Base-by-base conservation (phyloP, 208 protist species). In the Acanthamoeba lenticulata region DNA sequence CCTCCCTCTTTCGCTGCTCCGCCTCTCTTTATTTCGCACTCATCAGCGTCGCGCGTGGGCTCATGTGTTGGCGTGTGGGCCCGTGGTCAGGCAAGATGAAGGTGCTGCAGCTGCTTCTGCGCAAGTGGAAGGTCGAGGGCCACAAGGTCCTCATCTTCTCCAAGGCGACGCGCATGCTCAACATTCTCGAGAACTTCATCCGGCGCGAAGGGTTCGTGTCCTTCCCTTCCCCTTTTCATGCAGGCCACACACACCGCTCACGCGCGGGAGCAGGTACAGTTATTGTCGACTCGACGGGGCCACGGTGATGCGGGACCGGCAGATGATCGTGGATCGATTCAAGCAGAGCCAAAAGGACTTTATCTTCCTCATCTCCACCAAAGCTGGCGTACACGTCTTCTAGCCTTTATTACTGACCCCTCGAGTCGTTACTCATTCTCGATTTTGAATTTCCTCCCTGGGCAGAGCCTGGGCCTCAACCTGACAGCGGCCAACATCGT, bases 331-430 rank as follows among this genome's bases (percentile, higher is more conserved):
- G 40, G 93, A 95, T 24, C 67, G 96, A 24, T 98, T 99, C 57
- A 96, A 97, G 34, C 91, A 81, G 0, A 95, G 96, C 52, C 24
- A 94, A 60, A 65, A 2, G 94, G 0, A 52, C 40, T 83, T 67
- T 17, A 96, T 99, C 44, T 97, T 99, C 42, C 94, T 99, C 29
- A 98, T 98, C 93, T 98, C 98, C n/a, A 98, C 98, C 27, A 96
- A 96, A 27, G 99, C 98, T 0, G 98, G 98, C 97, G 98, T 45
- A 96, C 99, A 11, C 98, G 15, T 90, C 9, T 67, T 29, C 83
- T 65, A 65, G 5, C 34, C 21, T 24, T 65, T 67, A 90, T 11
- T 40, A 69, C 9, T 72, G 4, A 67, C 83, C 9, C 32, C 19
- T 69, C 6, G 4, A 69, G 19, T 21, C 27, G 7, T 88, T 49